Evolutionary conservation across 148 eudicot species (phyloP).

Genomic region (Amaranthus cruentus): DNA sequence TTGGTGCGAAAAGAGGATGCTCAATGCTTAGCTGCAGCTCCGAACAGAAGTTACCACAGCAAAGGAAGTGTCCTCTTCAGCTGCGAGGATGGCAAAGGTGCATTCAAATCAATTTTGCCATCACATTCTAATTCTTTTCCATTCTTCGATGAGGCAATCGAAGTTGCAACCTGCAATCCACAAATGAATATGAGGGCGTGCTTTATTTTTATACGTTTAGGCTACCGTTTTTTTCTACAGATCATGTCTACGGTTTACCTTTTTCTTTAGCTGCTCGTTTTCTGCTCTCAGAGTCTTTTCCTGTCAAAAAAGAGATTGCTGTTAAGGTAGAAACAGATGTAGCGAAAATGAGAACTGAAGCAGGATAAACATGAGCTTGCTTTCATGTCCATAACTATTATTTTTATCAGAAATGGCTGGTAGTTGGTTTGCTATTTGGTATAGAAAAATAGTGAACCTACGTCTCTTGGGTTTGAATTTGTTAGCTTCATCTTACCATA

Average conservation of each 20-base stretch:
- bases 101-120: neutral
- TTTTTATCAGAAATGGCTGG: neutral
- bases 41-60: conserved; percentile 8
- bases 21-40: conserved; percentile 4
- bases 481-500: neutral
- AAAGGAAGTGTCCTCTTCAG: conserved; percentile 23
- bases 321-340: neutral
- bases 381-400: neutral
- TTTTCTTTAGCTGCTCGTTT: conserved; percentile 24
- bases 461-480: neutral
- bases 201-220: neutral
- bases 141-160: neutral
- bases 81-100: neutral
- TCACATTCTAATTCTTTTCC: neutral
- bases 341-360: neutral
- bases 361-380: neutral
- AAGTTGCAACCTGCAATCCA: conserved; percentile 15
- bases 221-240: neutral
- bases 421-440: no score
- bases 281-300: conserved; percentile 21
- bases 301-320: conserved; percentile 6
- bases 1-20: neutral
- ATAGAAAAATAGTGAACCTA: no score
- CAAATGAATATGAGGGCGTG: neutral
- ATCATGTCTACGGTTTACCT: conserved; percentile 14